These are phyloP conservation scores for Phalaenopsis hybrid DNA, from an alignment of 116 monocot genomes.

Conservation along the genomic window DNA sequence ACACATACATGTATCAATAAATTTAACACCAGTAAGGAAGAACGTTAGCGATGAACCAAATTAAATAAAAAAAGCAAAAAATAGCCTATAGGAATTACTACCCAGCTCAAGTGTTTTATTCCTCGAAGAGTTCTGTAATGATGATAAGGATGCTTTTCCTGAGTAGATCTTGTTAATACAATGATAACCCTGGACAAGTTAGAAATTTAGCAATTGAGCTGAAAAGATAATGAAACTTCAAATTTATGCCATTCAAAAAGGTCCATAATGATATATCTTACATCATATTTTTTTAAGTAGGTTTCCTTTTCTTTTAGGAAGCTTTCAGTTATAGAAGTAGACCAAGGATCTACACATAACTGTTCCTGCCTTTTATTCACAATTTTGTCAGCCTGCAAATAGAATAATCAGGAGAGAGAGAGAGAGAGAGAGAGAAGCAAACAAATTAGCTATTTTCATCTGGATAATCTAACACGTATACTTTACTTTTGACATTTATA, in stretches of 20 bases:
- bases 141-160: slow-evolving; percentile 65
- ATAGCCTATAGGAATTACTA: slow-evolving; percentile 13
- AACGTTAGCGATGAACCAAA: not conserved
- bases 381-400: slow-evolving; percentile 19
- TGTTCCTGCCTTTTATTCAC: slow-evolving; percentile 13
- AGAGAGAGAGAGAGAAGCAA: not conserved
- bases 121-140: slow-evolving; percentile 53
- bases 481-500: too few species aligned
- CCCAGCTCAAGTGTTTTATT: slow-evolving; percentile 82
- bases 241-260: not conserved
- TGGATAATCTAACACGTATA: too few species aligned
- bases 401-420: not conserved
- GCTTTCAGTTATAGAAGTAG: slow-evolving; percentile 32
- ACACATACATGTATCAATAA: not conserved
- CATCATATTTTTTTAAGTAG: slow-evolving; percentile 43
- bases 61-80: not conserved
- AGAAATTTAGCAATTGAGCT: slow-evolving; percentile 8
- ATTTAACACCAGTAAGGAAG: not conserved
- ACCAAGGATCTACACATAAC: slow-evolving; percentile 52
- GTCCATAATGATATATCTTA: slow-evolving; percentile 14
- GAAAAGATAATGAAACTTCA: not conserved
- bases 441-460: not conserved
- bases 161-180: slow-evolving; percentile 53
- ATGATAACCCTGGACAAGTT: slow-evolving; percentile 60
- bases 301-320: slow-evolving; percentile 45